Percentiles rank a stretch among this genome's conserved stretches.
Evolutionary conservation across 2,329 filamentous ascomycete genomes (phyloP).

Genomic region (Cadophora gregata): DNA sequence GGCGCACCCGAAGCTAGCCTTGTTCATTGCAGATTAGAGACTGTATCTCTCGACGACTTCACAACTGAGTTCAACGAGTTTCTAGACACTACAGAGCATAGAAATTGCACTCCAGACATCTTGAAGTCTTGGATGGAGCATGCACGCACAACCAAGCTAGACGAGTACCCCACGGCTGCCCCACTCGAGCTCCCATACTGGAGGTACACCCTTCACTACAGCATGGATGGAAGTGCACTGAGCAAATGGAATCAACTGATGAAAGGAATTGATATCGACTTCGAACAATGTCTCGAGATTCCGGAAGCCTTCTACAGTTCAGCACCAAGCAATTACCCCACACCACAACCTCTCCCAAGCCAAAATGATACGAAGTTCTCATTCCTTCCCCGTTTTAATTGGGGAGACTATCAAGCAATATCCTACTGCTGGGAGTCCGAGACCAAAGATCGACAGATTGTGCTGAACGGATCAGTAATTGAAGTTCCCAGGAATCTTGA

Average conservation of each 20-base stretch:
- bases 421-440: slow-evolving; percentile 24
- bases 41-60: slow-evolving; percentile 22
- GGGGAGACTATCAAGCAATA: slow-evolving; percentile 23
- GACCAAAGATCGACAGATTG: background rate
- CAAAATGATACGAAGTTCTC: background rate
- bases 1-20: background rate
- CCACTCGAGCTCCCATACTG: background rate
- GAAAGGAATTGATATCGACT: background rate
- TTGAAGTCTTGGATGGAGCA: background rate
- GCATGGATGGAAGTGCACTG: background rate
- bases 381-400: slow-evolving; percentile 12
- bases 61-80: slow-evolving; percentile 7
- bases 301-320: background rate
- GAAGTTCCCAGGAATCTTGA: slow-evolving; percentile 22
- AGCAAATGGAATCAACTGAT: background rate
- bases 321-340: background rate
- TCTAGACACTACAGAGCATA: background rate
- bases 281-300: background rate
- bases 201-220: slow-evolving; percentile 3
- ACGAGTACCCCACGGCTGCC: background rate
- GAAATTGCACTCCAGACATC: background rate
- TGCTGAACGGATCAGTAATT: slow-evolving; percentile 3
- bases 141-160: too few species aligned
- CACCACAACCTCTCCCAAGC: background rate
- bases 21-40: slow-evolving; percentile 24